Evolutionary conservation across 768 basidiomycete genomes (phyloP).

Genomic region (Leucosporidium scottii): DNA sequence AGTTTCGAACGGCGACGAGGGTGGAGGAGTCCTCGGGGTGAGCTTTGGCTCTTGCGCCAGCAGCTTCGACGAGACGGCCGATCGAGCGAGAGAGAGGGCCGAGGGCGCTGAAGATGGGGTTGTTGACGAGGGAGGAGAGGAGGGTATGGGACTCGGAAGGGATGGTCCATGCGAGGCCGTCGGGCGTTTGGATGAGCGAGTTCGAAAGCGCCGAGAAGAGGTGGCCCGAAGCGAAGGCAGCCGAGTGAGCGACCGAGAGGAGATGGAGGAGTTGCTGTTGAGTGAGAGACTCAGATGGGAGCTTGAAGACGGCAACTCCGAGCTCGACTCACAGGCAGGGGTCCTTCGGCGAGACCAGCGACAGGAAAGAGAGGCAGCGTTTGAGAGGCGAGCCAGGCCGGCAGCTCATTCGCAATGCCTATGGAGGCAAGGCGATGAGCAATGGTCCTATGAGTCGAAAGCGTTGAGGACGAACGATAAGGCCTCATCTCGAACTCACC

Average conservation of each 20-base stretch:
- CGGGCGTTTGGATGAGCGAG: constrained; percentile 8
- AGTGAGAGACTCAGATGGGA: no score
- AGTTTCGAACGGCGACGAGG: neutral
- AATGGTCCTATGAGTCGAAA: neutral
- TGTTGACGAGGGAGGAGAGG: constrained; percentile 1
- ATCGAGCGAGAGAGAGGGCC: constrained; percentile 32
- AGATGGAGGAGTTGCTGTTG: constrained; percentile 18
- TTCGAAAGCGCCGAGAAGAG: constrained; percentile 22
- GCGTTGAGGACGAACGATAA: neutral
- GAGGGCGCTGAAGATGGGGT: constrained; percentile 13
- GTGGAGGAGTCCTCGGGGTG: neutral
- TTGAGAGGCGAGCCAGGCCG: constrained; percentile 30
- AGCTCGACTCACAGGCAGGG: neutral
- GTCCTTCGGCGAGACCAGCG: constrained; percentile 4
- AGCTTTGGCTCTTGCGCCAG: constrained; percentile 4
- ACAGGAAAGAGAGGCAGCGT: constrained; percentile 12
- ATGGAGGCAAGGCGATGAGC: neutral
- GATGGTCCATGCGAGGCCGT: constrained; percentile 20
- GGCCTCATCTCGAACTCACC: neutral
- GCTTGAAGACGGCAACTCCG: neutral
- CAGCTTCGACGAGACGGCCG: constrained; percentile 27
- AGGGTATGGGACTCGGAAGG: constrained; percentile 16
- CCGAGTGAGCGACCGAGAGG: constrained; percentile 12
- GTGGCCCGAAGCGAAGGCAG: constrained; percentile 20
- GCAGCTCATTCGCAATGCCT: neutral